Evolutionary conservation across 164 flowering plant species (phyloP).

Genomic region (Houttuynia cordata): DNA sequence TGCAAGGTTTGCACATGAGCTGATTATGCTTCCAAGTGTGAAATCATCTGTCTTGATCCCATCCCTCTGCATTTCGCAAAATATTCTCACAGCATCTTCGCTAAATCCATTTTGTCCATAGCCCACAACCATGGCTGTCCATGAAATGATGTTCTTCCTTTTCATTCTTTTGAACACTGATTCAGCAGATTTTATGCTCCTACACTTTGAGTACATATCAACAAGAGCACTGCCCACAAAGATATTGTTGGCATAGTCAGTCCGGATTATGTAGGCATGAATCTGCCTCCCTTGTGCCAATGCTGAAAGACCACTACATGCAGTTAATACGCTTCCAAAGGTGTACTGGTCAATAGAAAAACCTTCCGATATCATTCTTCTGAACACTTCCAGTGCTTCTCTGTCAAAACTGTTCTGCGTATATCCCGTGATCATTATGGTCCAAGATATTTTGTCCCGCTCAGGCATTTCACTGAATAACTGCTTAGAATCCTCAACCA

Average conservation of each 20-base stretch:
- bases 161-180: conserved; percentile 49
- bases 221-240: conserved; percentile 82
- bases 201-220: conserved; percentile 81
- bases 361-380: conserved; percentile 48
- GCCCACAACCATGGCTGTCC: conserved; percentile 91
- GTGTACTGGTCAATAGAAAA: conserved; percentile 62
- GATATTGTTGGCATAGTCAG: conserved; percentile 33
- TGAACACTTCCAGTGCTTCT: conserved; percentile 45
- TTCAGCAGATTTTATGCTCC: conserved; percentile 45
- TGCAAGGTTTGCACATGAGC: conserved; percentile 82
- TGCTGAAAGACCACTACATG: conserved; percentile 60
- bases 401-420: conserved; percentile 42
- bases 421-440: conserved; percentile 69
- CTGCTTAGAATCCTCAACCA: conserved; percentile 23
- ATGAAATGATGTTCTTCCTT: conserved; percentile 49
- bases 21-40: conserved; percentile 73
- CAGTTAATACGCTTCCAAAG: conserved; percentile 72
- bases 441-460: conserved; percentile 66
- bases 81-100: conserved; percentile 62
- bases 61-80: conserved; percentile 55
- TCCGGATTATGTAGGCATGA: conserved; percentile 49
- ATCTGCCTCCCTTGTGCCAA: conserved; percentile 57
- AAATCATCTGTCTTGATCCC: conserved; percentile 58
- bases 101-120: conserved; percentile 70
- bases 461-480: conserved; percentile 38